Evolutionary conservation across 345 rosid genomes (phyloP).

Genomic region (Hibiscus syriacus): DNA sequence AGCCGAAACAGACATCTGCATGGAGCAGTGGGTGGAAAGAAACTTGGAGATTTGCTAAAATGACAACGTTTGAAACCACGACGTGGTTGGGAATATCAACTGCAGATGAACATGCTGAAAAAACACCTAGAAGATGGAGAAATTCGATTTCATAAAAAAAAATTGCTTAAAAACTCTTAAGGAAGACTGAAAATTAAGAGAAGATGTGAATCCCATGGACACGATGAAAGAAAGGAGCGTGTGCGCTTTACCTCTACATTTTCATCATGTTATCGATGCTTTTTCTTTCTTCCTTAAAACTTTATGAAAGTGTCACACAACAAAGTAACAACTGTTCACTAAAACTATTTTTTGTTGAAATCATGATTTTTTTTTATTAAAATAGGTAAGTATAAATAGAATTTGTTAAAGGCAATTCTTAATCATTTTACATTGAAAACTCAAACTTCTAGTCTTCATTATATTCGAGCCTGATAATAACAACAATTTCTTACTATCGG

Average conservation of each 20-base stretch:
- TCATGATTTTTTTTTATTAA: too few relatives aligned
- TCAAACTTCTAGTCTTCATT: too few relatives aligned
- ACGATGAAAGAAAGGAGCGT: neutral
- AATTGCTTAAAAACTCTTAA: neutral
- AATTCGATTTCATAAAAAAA: slow-evolving; percentile 66
- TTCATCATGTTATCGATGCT: neutral
- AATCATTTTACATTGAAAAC: too few relatives aligned
- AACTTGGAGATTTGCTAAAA: slow-evolving; percentile 78
- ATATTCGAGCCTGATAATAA: too few relatives aligned
- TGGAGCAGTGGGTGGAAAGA: slow-evolving; percentile 96
- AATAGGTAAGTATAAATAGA: too few relatives aligned
- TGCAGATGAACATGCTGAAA: slow-evolving; percentile 46
- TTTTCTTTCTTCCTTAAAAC: neutral
- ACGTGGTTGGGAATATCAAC: slow-evolving; percentile 35
- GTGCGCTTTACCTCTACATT: neutral
- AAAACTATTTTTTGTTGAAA: too few relatives aligned
- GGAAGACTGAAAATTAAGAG: neutral
- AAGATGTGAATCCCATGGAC: neutral
- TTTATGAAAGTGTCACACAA: too few relatives aligned
- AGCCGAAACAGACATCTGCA: slow-evolving; percentile 58
- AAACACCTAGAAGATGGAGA: slow-evolving; percentile 89
- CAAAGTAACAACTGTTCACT: too few relatives aligned
- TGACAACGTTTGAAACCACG: slow-evolving; percentile 52
- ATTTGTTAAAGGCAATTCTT: too few relatives aligned
- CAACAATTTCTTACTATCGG: too few relatives aligned